Percentiles rank a stretch among this genome's conserved stretches.
Conservation (phyloP, 2,329 filamentous ascomycete species). For the Scedosporium boydii region DNA sequence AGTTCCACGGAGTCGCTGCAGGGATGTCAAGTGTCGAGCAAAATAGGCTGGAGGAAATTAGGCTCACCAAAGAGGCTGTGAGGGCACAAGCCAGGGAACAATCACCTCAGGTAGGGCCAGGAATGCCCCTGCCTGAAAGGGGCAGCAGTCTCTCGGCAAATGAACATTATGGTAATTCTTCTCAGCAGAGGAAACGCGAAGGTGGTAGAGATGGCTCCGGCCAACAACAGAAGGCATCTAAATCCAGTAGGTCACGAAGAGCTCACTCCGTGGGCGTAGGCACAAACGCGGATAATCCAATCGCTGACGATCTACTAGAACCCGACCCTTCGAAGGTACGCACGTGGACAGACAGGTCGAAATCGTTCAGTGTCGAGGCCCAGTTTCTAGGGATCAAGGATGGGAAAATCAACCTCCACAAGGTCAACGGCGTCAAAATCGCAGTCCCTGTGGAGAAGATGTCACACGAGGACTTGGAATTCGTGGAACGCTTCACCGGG, state of each 20-base stretch:
- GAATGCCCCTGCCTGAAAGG: slow-evolving; percentile 66
- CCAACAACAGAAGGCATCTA: slow-evolving; percentile 36
- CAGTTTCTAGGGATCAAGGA: slow-evolving; percentile 92
- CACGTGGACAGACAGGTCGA: slow-evolving; percentile 90
- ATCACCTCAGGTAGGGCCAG: slow-evolving; percentile 60
- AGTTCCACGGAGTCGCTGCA: slow-evolving; percentile 40
- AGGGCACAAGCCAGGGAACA: slow-evolving; percentile 49
- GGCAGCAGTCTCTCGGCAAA: slow-evolving; percentile 66
- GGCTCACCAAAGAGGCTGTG: slow-evolving; percentile 70
- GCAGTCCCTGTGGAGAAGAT: slow-evolving; percentile 93
- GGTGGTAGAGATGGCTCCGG: slow-evolving; percentile 38
- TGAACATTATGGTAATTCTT: slow-evolving; percentile 57
- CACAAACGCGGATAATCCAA: neutral
- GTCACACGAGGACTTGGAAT: slow-evolving; percentile 90
- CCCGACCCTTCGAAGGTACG: slow-evolving; percentile 76
- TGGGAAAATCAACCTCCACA: slow-evolving; percentile 95
- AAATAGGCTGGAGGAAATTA: slow-evolving; percentile 68
- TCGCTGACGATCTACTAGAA: slow-evolving; percentile 38
- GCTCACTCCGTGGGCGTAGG: neutral
- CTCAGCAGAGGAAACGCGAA: slow-evolving; percentile 65
- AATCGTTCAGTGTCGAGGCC: slow-evolving; percentile 94
- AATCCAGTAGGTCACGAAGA: slow-evolving; percentile 55
- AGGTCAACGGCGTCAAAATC: slow-evolving; percentile 96
- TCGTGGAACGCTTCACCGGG: slow-evolving; percentile 81
- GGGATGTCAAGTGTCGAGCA: slow-evolving; percentile 64